These are phyloP conservation scores for Coleophoma eucalyptorum DNA, from an alignment of 2,329 filamentous ascomycete species.

Conservation along the genomic window DNA sequence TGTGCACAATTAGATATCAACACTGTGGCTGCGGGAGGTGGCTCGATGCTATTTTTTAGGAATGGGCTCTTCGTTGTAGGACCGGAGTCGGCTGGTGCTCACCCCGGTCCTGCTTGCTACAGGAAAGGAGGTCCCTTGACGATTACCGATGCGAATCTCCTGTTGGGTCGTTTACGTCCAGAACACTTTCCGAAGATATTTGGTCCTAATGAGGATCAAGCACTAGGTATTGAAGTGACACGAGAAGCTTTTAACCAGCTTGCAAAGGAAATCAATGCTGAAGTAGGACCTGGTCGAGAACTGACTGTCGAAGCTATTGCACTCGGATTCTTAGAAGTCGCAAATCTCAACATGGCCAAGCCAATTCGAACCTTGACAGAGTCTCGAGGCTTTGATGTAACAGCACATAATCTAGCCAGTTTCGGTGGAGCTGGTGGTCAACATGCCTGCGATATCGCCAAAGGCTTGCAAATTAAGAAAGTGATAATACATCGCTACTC, in stretches of 20 bases:
- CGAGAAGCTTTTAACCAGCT: constrained; percentile 71
- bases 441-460: constrained; percentile 61
- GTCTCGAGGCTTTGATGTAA: constrained; percentile 85
- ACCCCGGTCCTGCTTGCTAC: constrained; percentile 87
- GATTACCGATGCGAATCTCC: constrained; percentile 87
- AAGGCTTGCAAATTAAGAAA: not conserved
- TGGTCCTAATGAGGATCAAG: constrained; percentile 79
- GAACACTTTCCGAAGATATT: constrained; percentile 95
- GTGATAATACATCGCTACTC: not conserved
- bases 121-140: constrained; percentile 84
- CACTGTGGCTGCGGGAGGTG: constrained; percentile 45
- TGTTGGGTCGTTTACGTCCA: constrained; percentile 76
- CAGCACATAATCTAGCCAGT: constrained; percentile 79
- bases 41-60: constrained; percentile 56
- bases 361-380: constrained; percentile 88
- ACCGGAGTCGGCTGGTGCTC: constrained; percentile 62
- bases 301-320: constrained; percentile 59
- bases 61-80: constrained; percentile 71
- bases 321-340: constrained; percentile 71
- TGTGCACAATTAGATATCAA: constrained; percentile 79
- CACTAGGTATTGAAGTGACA: constrained; percentile 72
- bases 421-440: constrained; percentile 92
- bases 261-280: constrained; percentile 71
- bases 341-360: constrained; percentile 85
- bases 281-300: constrained; percentile 36